A percentile compares a stretch with the other conserved stretches of the same genome.
Evolutionary conservation across 1,284 basidiomycete genomes (phyloP).

Genomic region (Boletus semigastroideus): DNA sequence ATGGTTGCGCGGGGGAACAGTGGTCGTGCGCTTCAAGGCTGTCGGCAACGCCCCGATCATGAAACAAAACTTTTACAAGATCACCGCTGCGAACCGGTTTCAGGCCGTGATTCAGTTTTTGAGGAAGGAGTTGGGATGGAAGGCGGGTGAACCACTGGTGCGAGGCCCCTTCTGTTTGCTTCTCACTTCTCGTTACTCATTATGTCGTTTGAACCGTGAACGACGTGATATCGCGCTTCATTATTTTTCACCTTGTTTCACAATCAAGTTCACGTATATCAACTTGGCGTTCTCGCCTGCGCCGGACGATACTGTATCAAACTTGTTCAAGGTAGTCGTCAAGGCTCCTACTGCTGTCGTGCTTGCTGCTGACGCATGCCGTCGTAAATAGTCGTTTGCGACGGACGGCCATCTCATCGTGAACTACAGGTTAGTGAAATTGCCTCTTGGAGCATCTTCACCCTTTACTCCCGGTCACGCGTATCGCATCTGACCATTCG

Average conservation of each 20-base stretch:
- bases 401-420: constrained; percentile 95
- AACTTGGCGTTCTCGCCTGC: constrained; percentile 93
- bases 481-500: constrained; percentile 4
- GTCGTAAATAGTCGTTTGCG: constrained; percentile 71
- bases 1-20: constrained; percentile 41
- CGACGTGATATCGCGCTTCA: neutral
- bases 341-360: neutral
- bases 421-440: constrained; percentile 80
- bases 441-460: neutral
- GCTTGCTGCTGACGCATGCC: constrained; percentile 3
- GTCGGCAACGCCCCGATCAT: constrained; percentile 99
- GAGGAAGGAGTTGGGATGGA: constrained; percentile 88
- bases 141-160: constrained; percentile 85
- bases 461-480: neutral
- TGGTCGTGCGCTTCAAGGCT: constrained; percentile 96
- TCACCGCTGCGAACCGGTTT: constrained; percentile 92
- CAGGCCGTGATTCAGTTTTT: constrained; percentile 95
- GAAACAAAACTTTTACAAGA: constrained; percentile 99
- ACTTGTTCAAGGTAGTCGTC: constrained; percentile 71
- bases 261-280: constrained; percentile 90
- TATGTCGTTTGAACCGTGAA: neutral
- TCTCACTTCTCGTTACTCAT: neutral
- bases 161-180: constrained; percentile 30
- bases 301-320: constrained; percentile 84
- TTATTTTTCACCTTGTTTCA: neutral